These are phyloP conservation scores for Teunomyces atbi DNA, from an alignment of 805 yeast genomes.

Conservation along the genomic window DNA sequence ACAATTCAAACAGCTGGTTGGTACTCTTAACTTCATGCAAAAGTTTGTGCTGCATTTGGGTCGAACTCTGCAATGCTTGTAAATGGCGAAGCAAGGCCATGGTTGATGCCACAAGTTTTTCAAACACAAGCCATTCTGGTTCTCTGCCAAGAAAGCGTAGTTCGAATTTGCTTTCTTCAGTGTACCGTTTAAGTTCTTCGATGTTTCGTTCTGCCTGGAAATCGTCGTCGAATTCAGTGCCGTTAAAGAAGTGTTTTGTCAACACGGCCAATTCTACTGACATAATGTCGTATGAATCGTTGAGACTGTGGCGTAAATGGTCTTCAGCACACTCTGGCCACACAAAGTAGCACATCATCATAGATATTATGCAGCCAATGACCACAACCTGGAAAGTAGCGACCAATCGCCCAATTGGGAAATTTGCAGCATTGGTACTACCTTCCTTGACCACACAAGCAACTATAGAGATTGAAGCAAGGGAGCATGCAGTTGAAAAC, in stretches of 20 bases:
- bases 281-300: conserved; percentile 51
- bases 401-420: conserved; percentile 54
- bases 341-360: conserved; percentile 56
- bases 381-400: conserved; percentile 58
- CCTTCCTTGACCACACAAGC: conserved; percentile 76
- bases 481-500: conserved; percentile 63
- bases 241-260: conserved; percentile 49
- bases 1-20: conserved; percentile 58
- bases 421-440: conserved; percentile 52
- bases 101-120: conserved; percentile 50
- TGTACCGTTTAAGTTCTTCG: conserved; percentile 32
- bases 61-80: conserved; percentile 66
- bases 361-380: conserved; percentile 59
- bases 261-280: conserved; percentile 47
- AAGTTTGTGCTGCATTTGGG: conserved; percentile 63
- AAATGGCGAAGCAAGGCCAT: conserved; percentile 53
- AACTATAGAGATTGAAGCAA: conserved; percentile 69
- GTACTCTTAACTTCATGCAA: conserved; percentile 27
- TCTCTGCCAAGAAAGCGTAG: conserved; percentile 54
- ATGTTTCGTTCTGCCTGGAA: conserved; percentile 38
- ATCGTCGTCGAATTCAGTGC: conserved; percentile 44
- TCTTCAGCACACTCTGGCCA: conserved; percentile 62
- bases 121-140: conserved; percentile 46
- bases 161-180: conserved; percentile 66
- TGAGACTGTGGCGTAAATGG: conserved; percentile 44